Evolutionary conservation across 2,329 filamentous ascomycete species (phyloP).

Genomic region (Beauveria asiatica): DNA sequence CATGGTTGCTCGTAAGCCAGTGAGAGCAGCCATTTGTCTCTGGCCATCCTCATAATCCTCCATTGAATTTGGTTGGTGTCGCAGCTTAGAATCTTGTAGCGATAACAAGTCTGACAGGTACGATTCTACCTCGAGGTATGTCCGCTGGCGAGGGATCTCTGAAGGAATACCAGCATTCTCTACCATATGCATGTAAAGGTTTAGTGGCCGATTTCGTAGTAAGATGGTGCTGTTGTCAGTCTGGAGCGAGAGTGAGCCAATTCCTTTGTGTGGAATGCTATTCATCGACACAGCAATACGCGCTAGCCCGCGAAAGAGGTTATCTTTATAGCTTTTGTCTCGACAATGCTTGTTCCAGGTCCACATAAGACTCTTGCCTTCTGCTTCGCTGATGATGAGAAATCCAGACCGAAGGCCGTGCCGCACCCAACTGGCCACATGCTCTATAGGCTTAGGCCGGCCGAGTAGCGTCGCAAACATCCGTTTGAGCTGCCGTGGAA

Average conservation of each 20-base stretch:
- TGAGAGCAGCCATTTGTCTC: constrained; percentile 21
- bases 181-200: constrained; percentile 21
- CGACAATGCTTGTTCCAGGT: constrained; percentile 12
- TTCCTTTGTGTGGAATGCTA: constrained; percentile 13
- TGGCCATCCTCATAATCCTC: constrained; percentile 19
- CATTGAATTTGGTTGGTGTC: constrained; percentile 26
- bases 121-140: constrained; percentile 23
- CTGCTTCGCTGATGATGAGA: not conserved
- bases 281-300: constrained; percentile 20
- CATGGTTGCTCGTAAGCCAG: constrained; percentile 20
- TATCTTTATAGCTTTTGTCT: constrained; percentile 11
- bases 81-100: constrained; percentile 26
- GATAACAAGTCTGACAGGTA: constrained; percentile 23
- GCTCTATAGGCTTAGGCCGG: not conserved
- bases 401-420: not conserved
- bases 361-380: not conserved
- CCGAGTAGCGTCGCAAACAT: not conserved
- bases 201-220: constrained; percentile 27
- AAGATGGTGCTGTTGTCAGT: constrained; percentile 17
- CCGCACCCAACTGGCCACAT: not conserved
- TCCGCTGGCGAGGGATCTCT: constrained; percentile 23
- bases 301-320: constrained; percentile 19
- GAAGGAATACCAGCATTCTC: constrained; percentile 26
- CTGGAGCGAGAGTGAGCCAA: constrained; percentile 18
- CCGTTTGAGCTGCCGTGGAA: not conserved